Conservation (phyloP, 441 rosid genomes). For the Syzygium malaccense region DNA sequence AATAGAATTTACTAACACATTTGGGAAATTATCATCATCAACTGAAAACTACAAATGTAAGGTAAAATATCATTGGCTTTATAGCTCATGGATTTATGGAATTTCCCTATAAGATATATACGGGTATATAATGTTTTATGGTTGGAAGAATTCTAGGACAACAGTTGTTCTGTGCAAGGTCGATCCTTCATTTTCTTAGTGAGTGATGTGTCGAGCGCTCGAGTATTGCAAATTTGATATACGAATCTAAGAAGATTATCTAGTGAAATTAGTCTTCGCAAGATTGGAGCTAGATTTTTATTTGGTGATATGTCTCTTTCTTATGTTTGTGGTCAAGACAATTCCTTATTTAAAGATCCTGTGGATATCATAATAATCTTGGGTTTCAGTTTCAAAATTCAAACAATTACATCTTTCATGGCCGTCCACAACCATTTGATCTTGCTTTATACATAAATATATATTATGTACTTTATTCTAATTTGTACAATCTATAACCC, state of each 20-base stretch:
- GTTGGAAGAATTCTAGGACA: background rate
- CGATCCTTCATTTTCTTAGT: background rate
- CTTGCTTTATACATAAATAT: too few species aligned
- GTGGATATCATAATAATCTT: background rate
- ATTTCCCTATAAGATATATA: background rate
- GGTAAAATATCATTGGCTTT: background rate
- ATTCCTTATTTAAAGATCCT: background rate
- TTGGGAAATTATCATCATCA: background rate
- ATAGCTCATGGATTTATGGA: background rate
- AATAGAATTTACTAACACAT: accelerated
- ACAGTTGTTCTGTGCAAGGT: background rate
- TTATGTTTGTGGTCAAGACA: background rate
- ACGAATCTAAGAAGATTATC: background rate
- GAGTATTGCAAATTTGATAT: background rate
- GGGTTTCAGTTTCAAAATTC: background rate
- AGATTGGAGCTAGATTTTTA: background rate
- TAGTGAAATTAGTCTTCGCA: background rate
- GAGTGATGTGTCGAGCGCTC: background rate
- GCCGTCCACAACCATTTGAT: background rate
- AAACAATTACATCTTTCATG: background rate
- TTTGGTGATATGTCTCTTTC: background rate
- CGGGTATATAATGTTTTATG: background rate
- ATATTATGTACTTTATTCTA: too few species aligned
- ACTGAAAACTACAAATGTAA: background rate
- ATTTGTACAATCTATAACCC: background rate